These are phyloP conservation scores for Colletotrichum gloeosporioides DNA, from an alignment of 2,329 filamentous ascomycete genomes.

Conservation along the genomic window DNA sequence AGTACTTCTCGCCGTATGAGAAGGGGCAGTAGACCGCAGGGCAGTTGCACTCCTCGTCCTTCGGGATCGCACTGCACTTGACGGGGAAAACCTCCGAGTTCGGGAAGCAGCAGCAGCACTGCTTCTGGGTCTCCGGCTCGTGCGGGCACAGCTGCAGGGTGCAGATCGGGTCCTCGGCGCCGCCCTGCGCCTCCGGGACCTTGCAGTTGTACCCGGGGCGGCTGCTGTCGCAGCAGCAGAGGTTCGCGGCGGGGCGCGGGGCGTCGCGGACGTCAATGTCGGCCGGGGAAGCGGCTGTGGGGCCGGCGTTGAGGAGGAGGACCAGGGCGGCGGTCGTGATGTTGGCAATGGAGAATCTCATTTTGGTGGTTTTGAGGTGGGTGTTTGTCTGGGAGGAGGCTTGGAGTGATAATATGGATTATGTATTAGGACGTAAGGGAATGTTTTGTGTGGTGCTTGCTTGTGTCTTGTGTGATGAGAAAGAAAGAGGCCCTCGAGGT, in stretches of 20 bases:
- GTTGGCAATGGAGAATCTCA: constrained; percentile 18
- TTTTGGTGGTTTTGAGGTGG: not conserved
- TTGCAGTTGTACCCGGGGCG: constrained; percentile 19
- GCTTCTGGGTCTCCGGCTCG: constrained; percentile 18
- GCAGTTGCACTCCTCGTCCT: constrained; percentile 13
- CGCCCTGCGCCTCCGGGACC: not conserved
- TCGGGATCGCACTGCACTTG: not conserved
- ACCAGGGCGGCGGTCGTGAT: constrained; percentile 25
- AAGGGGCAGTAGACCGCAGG: constrained; percentile 21
- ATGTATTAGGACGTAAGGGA: not conserved
- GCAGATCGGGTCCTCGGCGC: constrained; percentile 1
- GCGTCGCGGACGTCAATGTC: constrained; percentile 14
- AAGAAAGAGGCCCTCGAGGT: not conserved
- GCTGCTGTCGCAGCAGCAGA: constrained; percentile 29
- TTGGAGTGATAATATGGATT: not conserved
- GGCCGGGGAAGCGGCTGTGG: constrained; percentile 24
- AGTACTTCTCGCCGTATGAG: not conserved
- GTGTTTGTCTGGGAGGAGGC: not conserved
- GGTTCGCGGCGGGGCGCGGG: constrained; percentile 7
- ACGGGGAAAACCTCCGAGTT: not conserved
- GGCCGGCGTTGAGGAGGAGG: constrained; percentile 2
- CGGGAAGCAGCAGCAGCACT: constrained; percentile 26
- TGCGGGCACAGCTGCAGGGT: constrained; percentile 24
- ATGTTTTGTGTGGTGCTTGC: not conserved
- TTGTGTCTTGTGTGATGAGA: not conserved